Percentiles rank a stretch among this genome's conserved stretches.
phyloP scores from a whole-genome alignment of 2,329 filamentous ascomycete genomes.

The Metarhizium anisopliae region DNA sequence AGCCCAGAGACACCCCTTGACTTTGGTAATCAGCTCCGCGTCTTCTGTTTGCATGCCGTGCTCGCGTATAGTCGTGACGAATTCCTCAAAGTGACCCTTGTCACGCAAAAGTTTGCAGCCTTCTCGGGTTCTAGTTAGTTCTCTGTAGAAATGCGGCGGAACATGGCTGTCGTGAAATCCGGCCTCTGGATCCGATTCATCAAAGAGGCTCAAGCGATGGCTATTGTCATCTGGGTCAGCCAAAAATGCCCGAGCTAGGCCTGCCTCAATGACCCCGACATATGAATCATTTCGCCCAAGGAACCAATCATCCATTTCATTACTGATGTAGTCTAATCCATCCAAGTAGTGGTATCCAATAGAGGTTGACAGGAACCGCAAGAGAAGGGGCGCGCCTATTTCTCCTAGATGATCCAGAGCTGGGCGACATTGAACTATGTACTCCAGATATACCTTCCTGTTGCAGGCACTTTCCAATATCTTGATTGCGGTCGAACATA shows the following conservation, averaged over 20 bases:
- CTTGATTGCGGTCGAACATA: conserved; percentile 92
- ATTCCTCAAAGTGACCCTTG: conserved; percentile 95
- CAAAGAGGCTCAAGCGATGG: conserved; percentile 49
- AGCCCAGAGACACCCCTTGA: conserved; percentile 95
- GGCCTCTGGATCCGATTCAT: conserved; percentile 45
- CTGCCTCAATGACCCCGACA: conserved; percentile 90
- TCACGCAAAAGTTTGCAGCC: conserved; percentile 83
- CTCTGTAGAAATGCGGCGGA: conserved; percentile 96
- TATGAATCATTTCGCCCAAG: conserved; percentile 95
- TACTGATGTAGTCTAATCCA: conserved; percentile 94
- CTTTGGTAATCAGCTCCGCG: conserved; percentile 75
- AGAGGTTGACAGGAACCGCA: conserved; percentile 90
- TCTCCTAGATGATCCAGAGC: conserved; percentile 92
- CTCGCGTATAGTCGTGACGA: conserved; percentile 79
- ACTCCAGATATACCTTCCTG: conserved; percentile 81
- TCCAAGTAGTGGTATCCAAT: conserved; percentile 97
- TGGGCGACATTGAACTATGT: conserved; percentile 91
- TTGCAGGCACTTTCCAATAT: conserved; percentile 97
- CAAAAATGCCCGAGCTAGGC: conserved; percentile 76
- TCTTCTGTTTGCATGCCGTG: conserved; percentile 81
- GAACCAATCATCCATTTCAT: conserved; percentile 99
- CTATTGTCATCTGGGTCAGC: conserved; percentile 51
- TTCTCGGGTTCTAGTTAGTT: conserved; percentile 85
- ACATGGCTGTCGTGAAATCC: conserved; percentile 59
- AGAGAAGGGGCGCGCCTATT: conserved; percentile 84